These are phyloP conservation scores for Bipolaris cookei DNA, from an alignment of 2,329 filamentous ascomycete genomes.

Conservation along the genomic window DNA sequence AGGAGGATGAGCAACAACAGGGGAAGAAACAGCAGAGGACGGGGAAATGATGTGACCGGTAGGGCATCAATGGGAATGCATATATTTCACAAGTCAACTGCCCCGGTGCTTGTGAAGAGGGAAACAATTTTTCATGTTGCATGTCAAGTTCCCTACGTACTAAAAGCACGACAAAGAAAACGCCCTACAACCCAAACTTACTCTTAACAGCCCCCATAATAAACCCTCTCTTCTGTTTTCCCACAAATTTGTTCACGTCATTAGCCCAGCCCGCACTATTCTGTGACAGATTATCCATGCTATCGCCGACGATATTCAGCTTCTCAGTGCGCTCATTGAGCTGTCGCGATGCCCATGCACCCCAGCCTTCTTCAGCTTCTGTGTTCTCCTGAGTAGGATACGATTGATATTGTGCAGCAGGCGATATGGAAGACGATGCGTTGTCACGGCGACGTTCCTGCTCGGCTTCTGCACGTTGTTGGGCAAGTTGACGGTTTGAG, in stretches of 20 bases:
- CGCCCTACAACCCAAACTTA: constrained; percentile 40
- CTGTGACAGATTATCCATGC: constrained; percentile 80
- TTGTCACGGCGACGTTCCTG: constrained; percentile 53
- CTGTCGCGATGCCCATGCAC: constrained; percentile 83
- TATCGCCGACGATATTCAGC: constrained; percentile 80
- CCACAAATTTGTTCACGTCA: constrained; percentile 86
- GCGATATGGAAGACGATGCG: constrained; percentile 43
- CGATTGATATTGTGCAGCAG: constrained; percentile 32
- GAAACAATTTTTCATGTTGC: background rate
- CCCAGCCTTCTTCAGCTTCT: constrained; percentile 60
- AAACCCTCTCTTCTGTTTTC: constrained; percentile 84
- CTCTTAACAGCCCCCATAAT: constrained; percentile 65
- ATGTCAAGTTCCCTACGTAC: background rate
- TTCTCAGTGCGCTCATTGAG: constrained; percentile 90
- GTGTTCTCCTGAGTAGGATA: constrained; percentile 24
- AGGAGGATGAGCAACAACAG: constrained; percentile 11
- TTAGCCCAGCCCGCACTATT: constrained; percentile 84
- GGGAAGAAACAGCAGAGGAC: background rate
- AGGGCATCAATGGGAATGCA: background rate
- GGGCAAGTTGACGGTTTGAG: constrained; percentile 85
- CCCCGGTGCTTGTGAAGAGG: background rate
- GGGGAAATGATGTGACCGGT: background rate
- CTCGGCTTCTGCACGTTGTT: constrained; percentile 75
- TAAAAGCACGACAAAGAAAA: background rate
- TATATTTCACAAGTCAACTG: background rate